These are phyloP conservation scores for Rugonectria rugulosa DNA, from an alignment of 2,329 filamentous ascomycete genomes.

Conservation along the genomic window DNA sequence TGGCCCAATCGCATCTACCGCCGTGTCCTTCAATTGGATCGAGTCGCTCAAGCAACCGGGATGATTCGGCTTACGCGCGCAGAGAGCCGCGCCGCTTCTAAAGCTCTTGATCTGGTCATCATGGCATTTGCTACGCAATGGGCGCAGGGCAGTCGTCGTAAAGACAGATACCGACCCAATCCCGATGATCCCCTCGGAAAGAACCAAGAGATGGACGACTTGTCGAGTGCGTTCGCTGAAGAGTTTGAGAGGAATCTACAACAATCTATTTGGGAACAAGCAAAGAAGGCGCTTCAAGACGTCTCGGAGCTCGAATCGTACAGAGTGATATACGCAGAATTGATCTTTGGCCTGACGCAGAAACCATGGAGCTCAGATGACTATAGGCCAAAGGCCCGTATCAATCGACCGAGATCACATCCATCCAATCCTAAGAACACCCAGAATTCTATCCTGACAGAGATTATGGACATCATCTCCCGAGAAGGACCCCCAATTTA, in stretches of 20 bases:
- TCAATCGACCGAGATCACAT: not conserved
- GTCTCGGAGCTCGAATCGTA: slow-evolving; percentile 47
- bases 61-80: slow-evolving; percentile 47
- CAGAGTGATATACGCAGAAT: slow-evolving; percentile 47
- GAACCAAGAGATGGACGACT: not conserved
- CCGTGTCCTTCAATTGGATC: slow-evolving; percentile 56
- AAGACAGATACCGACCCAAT: slow-evolving; percentile 5
- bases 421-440: not conserved
- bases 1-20: slow-evolving; percentile 58
- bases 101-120: slow-evolving; percentile 55
- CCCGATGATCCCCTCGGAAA: not conserved
- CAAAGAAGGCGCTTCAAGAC: slow-evolving; percentile 43
- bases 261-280: slow-evolving; percentile 46
- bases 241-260: slow-evolving; percentile 49
- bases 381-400: not conserved
- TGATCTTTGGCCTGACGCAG: slow-evolving; percentile 50
- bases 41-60: slow-evolving; percentile 47
- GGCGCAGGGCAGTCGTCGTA: slow-evolving; percentile 46
- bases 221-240: slow-evolving; percentile 29
- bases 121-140: slow-evolving; percentile 62
- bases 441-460: slow-evolving; percentile 9
- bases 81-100: slow-evolving; percentile 50
- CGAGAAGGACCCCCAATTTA: slow-evolving; percentile 32
- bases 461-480: slow-evolving; percentile 29
- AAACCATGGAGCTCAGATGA: slow-evolving; percentile 28